Base-by-base conservation (phyloP, 306 rosid species). In the Sphenostylis stenocarpa region DNA sequence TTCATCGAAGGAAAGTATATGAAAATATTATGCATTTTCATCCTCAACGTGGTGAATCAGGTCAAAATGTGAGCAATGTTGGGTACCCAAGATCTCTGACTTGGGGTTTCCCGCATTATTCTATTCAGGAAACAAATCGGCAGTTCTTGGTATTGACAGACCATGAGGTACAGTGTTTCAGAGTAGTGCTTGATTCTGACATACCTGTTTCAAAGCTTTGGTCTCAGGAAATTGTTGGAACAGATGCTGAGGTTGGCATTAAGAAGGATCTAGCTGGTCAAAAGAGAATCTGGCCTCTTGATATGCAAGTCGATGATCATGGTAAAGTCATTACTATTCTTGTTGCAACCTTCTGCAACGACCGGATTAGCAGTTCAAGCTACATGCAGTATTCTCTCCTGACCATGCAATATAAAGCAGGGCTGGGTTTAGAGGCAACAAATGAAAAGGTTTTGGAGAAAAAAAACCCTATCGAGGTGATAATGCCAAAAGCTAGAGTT, bases 201-300 rank as follows among this genome's bases (percentile, higher is more conserved):
- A 69, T 84, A 20, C 84, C 13, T 57, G 89, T 95, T 80, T 86
- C 85, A 41, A 90, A 87, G 84, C 86, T 90, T 67, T 95, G 99
- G 99, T 88, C 93, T 49, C 91, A 95, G 84, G 92, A 90, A 75
- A 82, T 95, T 49, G 86, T 95, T 77, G 92, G 99, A 75, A 87
- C 91, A 15, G 97, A 92, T 84, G 89, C 89, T 67, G 99, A 88
- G 77, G 75, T 81, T 79, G 97, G 96, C 57, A 90, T 92, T 28
- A 95, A 89, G 85, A 90, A 92, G 85, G 98, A 90, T 87, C 85
- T 95, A 73, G 99, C 99, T 4, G 99, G 99, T 72, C 97, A 90
- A 80, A 95, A 92, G 88, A 87, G 82, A 85, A 92, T 92, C 34
- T 95, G 96, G 97, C 97, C 97, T 61, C 92, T 95, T 75, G 95